Conservation (phyloP, 1,284 basidiomycete genomes). For the Megacollybia platyphylla region DNA sequence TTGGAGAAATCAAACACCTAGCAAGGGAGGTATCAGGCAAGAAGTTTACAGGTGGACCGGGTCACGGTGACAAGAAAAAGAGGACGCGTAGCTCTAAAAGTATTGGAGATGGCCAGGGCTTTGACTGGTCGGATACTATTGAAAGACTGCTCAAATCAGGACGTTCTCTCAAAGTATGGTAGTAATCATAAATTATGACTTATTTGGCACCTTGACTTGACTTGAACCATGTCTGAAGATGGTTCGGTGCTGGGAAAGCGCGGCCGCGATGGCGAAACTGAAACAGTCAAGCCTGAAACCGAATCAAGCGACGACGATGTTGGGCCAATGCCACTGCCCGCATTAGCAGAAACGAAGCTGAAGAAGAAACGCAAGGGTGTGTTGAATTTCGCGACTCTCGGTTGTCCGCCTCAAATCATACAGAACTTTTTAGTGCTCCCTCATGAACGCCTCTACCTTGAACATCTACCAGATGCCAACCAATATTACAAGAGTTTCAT, state of each 20-base stretch:
- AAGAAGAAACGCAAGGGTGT: slow-evolving; percentile 70
- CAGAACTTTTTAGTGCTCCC: slow-evolving; percentile 24
- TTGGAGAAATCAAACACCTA: slow-evolving; percentile 54
- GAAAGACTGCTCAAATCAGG: slow-evolving; percentile 12
- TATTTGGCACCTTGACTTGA: not conserved
- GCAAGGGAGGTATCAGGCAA: slow-evolving; percentile 35
- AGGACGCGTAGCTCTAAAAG: slow-evolving; percentile 9
- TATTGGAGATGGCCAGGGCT: slow-evolving; percentile 21
- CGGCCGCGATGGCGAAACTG: slow-evolving; percentile 24
- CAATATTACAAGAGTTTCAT: slow-evolving; percentile 97
- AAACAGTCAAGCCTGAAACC: slow-evolving; percentile 20
- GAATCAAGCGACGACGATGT: slow-evolving; percentile 57
- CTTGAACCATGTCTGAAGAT: slow-evolving; percentile 22
- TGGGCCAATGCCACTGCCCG: slow-evolving; percentile 66
- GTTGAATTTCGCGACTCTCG: slow-evolving; percentile 11
- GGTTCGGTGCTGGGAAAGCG: slow-evolving; percentile 54
- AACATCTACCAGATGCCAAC: slow-evolving; percentile 84
- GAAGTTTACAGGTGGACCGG: slow-evolving; percentile 22
- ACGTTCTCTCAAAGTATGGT: slow-evolving; percentile 4
- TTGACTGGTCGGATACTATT: slow-evolving; percentile 24
- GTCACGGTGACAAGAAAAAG: slow-evolving; percentile 6
- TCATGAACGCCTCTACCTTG: slow-evolving; percentile 69
- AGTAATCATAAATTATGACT: not conserved
- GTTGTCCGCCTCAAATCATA: slow-evolving; percentile 27
- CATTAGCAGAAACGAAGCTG: slow-evolving; percentile 21